A percentile compares a stretch with the other conserved stretches of the same genome.
phyloP scores from a whole-genome alignment of 768 basidiomycete genomes.

The Hygrophoropsis aurantiaca region DNA sequence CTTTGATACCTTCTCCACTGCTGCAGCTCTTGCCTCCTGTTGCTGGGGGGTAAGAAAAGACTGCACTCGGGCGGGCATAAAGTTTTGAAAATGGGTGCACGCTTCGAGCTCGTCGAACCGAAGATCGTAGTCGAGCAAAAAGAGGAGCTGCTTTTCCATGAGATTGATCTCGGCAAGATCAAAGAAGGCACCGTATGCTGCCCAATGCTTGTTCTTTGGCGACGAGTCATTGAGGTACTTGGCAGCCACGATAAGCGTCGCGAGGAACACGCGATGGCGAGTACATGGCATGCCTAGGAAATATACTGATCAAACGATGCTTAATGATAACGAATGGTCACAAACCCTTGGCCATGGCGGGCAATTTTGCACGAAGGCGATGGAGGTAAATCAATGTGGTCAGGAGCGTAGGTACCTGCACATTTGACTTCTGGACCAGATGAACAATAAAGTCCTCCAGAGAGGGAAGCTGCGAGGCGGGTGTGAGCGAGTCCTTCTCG shows the following conservation, averaged over 20 bases:
- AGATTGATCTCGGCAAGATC: conserved; percentile 82
- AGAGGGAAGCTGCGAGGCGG: conserved; percentile 47
- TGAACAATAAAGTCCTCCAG: conserved; percentile 84
- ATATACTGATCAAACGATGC: conserved; percentile 9
- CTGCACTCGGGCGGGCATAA: conserved; percentile 41
- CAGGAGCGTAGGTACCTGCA: conserved; percentile 88
- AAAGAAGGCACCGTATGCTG: conserved; percentile 72
- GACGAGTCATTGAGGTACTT: conserved; percentile 98
- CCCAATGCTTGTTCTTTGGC: conserved; percentile 95
- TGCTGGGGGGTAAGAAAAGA: conserved; percentile 28
- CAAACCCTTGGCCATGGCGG: conserved; percentile 81
- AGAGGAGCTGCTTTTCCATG: conserved; percentile 96
- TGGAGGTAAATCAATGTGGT: conserved; percentile 92
- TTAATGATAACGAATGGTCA: conserved; percentile 10
- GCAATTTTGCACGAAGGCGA: conserved; percentile 77
- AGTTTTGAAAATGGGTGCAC: conserved; percentile 66
- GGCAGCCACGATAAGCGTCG: conserved; percentile 90
- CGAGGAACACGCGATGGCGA: conserved; percentile 93
- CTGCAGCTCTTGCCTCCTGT: conserved; percentile 47
- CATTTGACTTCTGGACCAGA: conserved; percentile 78
- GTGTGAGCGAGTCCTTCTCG: conserved; percentile 29
- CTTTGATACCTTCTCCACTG: conserved; percentile 53
- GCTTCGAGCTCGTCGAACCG: conserved; percentile 86
- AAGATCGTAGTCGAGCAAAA: conserved; percentile 89
- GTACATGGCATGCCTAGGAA: conserved; percentile 78